Evolutionary conservation across 2,329 filamentous ascomycete genomes (phyloP).

Genomic region (Apiospora aurea): DNA sequence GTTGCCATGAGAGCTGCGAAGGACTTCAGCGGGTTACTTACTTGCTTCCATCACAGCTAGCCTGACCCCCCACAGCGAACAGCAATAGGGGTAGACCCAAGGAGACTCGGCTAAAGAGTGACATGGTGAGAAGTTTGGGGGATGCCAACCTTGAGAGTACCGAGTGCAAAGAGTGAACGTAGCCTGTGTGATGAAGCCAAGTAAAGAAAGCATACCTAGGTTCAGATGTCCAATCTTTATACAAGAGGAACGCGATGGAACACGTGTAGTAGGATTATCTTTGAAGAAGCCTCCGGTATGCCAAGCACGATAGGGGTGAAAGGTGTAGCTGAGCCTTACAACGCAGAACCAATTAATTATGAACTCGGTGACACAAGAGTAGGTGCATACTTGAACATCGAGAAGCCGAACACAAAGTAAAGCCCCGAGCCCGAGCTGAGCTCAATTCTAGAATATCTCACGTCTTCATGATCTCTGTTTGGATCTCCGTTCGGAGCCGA

Average conservation of each 20-base stretch:
- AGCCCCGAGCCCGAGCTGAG: not conserved
- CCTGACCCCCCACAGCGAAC: not conserved
- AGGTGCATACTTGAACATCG: not conserved
- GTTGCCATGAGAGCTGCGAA: rapidly evolving
- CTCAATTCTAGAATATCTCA: not conserved
- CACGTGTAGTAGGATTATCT: rapidly evolving
- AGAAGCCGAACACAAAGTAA: not conserved
- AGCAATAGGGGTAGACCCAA: not conserved
- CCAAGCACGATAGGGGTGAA: not conserved
- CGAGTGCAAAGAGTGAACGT: not conserved
- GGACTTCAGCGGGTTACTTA: not conserved
- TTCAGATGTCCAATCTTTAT: not conserved
- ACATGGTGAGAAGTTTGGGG: not conserved
- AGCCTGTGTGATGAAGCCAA: not conserved
- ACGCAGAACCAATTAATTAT: constrained; percentile 10
- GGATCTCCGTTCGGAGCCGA: not conserved
- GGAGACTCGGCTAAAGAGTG: not conserved
- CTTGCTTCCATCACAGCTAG: constrained; percentile 4
- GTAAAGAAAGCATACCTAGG: no score
- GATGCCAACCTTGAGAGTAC: not conserved
- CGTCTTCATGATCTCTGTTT: not conserved
- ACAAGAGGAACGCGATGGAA: not conserved
- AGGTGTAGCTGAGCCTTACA: not conserved
- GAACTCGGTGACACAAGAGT: not conserved
- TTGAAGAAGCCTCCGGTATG: not conserved